Evolutionary conservation across 768 basidiomycete species (phyloP).

Genomic region (Agaricus sinodeliciosus): DNA sequence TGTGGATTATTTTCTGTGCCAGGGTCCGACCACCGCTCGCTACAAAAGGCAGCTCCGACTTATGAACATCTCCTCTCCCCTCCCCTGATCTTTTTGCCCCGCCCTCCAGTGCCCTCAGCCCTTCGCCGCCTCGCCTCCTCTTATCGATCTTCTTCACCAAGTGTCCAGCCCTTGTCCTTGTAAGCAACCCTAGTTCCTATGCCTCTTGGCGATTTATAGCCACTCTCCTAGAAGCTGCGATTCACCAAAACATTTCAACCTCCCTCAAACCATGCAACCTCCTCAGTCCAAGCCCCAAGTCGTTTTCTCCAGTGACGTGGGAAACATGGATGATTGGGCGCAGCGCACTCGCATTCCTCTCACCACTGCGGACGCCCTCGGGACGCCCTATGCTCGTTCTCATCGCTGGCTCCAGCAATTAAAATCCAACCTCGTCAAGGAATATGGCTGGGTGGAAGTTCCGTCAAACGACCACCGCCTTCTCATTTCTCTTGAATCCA

Average conservation of each 20-base stretch:
- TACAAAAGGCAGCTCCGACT: constrained; percentile 33
- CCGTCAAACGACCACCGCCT: constrained; percentile 57
- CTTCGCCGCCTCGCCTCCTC: constrained; percentile 19
- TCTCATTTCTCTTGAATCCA: constrained; percentile 74
- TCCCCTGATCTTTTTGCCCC: constrained; percentile 21
- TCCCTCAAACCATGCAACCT: constrained; percentile 21
- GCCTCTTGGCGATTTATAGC: constrained; percentile 8
- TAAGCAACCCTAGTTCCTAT: constrained; percentile 11
- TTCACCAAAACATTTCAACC: constrained; percentile 7
- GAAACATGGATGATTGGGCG: constrained; percentile 81
- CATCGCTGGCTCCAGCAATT: constrained; percentile 70
- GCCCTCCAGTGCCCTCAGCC: constrained; percentile 16
- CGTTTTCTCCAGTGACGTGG: constrained; percentile 74
- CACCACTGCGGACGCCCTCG: constrained; percentile 77
- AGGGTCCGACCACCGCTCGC: constrained; percentile 38
- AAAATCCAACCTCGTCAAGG: constrained; percentile 54
- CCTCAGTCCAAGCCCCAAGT: constrained; percentile 42
- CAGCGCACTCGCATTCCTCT: constrained; percentile 72
- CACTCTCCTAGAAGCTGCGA: constrained; percentile 5
- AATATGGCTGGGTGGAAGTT: constrained; percentile 66
- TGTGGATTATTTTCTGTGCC: constrained; percentile 43
- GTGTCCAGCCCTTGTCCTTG: constrained; percentile 1
- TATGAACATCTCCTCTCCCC: constrained; percentile 21
- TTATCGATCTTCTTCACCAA: constrained; percentile 15
- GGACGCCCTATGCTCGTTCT: constrained; percentile 73